phyloP scores from a whole-genome alignment of 805 yeast species.

The Sungouiella thailandica region DNA sequence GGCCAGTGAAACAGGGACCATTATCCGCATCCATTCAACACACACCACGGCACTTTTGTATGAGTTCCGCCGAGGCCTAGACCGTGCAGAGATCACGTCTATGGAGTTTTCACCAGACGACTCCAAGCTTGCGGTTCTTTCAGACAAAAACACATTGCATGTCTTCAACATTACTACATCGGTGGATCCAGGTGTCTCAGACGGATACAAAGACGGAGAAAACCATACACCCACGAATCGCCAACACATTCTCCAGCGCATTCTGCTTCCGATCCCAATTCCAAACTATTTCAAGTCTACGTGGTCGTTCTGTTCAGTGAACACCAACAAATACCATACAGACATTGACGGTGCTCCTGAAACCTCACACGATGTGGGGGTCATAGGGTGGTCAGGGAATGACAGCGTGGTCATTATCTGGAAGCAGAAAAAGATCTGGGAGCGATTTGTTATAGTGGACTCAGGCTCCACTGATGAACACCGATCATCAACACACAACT shows the following conservation, averaged over 20 bases:
- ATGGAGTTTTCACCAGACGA: conserved; percentile 82
- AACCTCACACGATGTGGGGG: conserved; percentile 24
- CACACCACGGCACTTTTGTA: conserved; percentile 62
- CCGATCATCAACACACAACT: not conserved
- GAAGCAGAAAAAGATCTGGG: conserved; percentile 76
- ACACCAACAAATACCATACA: conserved; percentile 40
- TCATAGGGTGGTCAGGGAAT: conserved; percentile 71
- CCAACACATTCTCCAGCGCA: conserved; percentile 58
- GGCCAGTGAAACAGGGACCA: conserved; percentile 79
- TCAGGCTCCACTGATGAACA: not conserved
- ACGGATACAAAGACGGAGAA: conserved; percentile 5
- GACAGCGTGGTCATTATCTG: conserved; percentile 71
- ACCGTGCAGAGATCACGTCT: conserved; percentile 74
- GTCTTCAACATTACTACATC: conserved; percentile 51
- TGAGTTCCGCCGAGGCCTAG: conserved; percentile 88
- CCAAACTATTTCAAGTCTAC: conserved; percentile 70
- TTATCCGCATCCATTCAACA: conserved; percentile 69
- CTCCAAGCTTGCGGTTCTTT: conserved; percentile 71
- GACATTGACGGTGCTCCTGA: conserved; percentile 16
- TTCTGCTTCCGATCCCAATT: conserved; percentile 59
- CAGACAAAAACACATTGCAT: conserved; percentile 88
- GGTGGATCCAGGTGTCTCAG: not conserved
- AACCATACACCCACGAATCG: conserved; percentile 35
- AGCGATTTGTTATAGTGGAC: conserved; percentile 70
- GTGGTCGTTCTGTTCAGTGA: conserved; percentile 82